phyloP scores from a whole-genome alignment of 2,329 filamentous ascomycete species.

The Hymenoscyphus fructigenus region DNA sequence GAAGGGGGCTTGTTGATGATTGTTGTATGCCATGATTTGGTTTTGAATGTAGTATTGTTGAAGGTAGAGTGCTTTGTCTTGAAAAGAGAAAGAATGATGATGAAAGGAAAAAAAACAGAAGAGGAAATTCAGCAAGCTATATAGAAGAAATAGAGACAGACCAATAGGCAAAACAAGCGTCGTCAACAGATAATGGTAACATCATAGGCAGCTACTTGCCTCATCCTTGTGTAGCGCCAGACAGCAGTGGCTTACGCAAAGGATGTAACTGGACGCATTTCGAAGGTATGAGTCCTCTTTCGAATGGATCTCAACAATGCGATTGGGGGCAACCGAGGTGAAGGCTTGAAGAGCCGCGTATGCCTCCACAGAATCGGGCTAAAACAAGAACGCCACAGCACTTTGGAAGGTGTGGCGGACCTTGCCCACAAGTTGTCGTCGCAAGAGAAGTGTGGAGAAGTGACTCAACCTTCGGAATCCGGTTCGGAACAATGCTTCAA shows the following conservation, averaged over 20 bases:
- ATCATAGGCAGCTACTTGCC: not conserved
- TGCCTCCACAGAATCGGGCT: not conserved
- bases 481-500: not conserved
- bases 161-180: conserved; percentile 1
- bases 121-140: not conserved
- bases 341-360: conserved; percentile 2
- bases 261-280: not conserved
- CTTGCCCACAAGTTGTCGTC: too few species aligned
- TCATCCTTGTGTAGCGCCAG: not conserved
- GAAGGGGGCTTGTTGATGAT: conserved; percentile 32
- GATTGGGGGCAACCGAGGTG: not conserved
- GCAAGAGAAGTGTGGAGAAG: not conserved
- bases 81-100: not conserved
- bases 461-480: not conserved
- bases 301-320: not conserved
- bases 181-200: not conserved
- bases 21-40: conserved; percentile 32
- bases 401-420: not conserved
- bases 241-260: not conserved
- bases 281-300: conserved; percentile 1
- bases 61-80: not conserved
- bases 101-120: not conserved
- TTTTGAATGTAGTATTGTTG: not conserved
- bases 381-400: not conserved
- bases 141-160: not conserved